Percentiles rank a stretch among this genome's conserved stretches.
These are phyloP conservation scores for Aaosphaeria pasadenensis DNA, from an alignment of 2,329 filamentous ascomycete genomes.

Conservation along the genomic window DNA sequence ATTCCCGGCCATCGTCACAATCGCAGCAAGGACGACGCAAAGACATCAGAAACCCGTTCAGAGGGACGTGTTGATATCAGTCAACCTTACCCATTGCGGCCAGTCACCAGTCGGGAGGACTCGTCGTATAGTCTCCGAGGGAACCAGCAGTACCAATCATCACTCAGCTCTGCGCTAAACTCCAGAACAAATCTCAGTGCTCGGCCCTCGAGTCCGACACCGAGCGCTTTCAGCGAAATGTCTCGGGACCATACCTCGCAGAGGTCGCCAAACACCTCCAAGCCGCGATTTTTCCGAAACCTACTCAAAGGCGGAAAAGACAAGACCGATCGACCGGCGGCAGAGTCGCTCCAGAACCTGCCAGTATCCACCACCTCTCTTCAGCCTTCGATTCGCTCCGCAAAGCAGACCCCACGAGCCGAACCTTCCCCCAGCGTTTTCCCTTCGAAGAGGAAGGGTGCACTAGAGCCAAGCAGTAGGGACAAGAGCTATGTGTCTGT, in stretches of 20 bases:
- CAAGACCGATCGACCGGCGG: slow-evolving; percentile 39
- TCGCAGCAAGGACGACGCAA: slow-evolving; percentile 58
- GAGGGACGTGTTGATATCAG: slow-evolving; percentile 32
- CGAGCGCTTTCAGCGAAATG: slow-evolving; percentile 65
- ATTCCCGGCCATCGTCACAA: slow-evolving; percentile 68
- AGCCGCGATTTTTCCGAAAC: slow-evolving; percentile 52
- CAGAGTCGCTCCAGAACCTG: slow-evolving; percentile 40
- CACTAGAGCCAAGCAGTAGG: slow-evolving; percentile 11
- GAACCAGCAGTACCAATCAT: slow-evolving; percentile 48
- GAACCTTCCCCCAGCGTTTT: slow-evolving; percentile 26
- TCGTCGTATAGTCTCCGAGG: slow-evolving; percentile 52
- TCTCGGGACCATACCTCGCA: slow-evolving; percentile 47
- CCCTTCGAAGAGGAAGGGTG: slow-evolving; percentile 21
- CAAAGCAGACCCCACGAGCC: slow-evolving; percentile 18
- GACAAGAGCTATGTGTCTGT: slow-evolving; percentile 11
- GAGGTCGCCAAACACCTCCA: slow-evolving; percentile 56
- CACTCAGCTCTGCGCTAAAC: slow-evolving; percentile 48
- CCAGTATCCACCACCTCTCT: slow-evolving; percentile 41
- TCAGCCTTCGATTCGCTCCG: slow-evolving; percentile 30
- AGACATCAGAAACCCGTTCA: slow-evolving; percentile 16
- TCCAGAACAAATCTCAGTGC: slow-evolving; percentile 50
- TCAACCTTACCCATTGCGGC: slow-evolving; percentile 59
- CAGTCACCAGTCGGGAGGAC: slow-evolving; percentile 74
- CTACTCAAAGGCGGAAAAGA: slow-evolving; percentile 39
- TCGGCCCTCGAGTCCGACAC: slow-evolving; percentile 78